Evolutionary conservation across 495 filamentous ascomycete genomes (phyloP).

Genomic region (Hypomontagnella monticulosa): DNA sequence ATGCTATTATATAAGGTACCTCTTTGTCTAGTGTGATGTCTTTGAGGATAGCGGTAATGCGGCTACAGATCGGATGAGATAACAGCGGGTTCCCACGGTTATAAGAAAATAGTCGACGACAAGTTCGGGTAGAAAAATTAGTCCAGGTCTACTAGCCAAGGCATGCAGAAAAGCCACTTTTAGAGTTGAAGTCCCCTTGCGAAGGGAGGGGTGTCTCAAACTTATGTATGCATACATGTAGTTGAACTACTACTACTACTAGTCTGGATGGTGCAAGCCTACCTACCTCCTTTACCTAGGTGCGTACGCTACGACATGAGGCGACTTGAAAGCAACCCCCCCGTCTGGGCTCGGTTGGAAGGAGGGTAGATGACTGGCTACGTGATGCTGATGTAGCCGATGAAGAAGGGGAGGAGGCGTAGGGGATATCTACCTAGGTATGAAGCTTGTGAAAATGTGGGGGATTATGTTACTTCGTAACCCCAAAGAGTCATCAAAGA

Average conservation of each 20-base stretch:
- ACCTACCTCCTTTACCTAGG: conserved; percentile 2
- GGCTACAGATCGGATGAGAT: conserved; percentile 12
- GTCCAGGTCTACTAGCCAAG: conserved; percentile 20
- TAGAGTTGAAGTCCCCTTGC: conserved; percentile 21
- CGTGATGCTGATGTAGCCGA: conserved; percentile 43
- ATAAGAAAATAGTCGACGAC: conserved; percentile 32
- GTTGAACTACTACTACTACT: conserved; percentile 15
- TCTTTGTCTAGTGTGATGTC: conserved; percentile 19
- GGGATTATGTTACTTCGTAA: conserved; percentile 26
- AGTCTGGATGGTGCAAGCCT: conserved; percentile 12
- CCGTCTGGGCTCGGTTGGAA: conserved; percentile 42
- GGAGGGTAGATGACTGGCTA: conserved; percentile 45
- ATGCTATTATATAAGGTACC: conserved; percentile 29
- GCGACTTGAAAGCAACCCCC: conserved; percentile 17
- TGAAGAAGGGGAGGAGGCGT: conserved; percentile 24
- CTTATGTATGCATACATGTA: conserved; percentile 27
- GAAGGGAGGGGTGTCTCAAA: conserved; percentile 25
- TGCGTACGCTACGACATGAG: conserved; percentile 36
- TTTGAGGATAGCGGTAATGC: conserved; percentile 16
- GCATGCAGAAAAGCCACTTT: conserved; percentile 19
- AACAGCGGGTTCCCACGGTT: conserved; percentile 34
- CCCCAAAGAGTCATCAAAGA: conserved; percentile 4
- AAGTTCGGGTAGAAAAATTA: conserved; percentile 27
- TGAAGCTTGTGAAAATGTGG: conserved; percentile 52
- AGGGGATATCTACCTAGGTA: conserved; percentile 24